These are phyloP conservation scores for Kluyveromyces starmeri DNA, from an alignment of 805 yeast species.

Conservation along the genomic window DNA sequence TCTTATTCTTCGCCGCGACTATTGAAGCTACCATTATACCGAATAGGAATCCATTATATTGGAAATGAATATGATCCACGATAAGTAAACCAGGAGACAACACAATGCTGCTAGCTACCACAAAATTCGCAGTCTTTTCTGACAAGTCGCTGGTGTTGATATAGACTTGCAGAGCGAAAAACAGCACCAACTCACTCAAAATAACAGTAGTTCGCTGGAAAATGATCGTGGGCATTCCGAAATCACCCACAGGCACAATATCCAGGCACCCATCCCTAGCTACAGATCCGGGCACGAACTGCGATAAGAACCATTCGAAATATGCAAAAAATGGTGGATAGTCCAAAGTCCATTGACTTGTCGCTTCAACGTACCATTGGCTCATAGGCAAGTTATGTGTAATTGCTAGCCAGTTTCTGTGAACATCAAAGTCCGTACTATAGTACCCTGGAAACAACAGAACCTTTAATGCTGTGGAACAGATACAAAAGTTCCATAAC, in stretches of 20 bases:
- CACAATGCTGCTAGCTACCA: constrained; percentile 71
- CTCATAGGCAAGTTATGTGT: constrained; percentile 65
- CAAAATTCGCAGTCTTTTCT: constrained; percentile 43
- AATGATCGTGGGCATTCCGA: constrained; percentile 69
- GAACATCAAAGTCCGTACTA: constrained; percentile 96
- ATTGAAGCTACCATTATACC: constrained; percentile 72
- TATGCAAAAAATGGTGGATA: constrained; percentile 98
- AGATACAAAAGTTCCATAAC: constrained; percentile 59
- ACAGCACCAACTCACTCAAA: constrained; percentile 61
- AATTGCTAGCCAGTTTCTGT: constrained; percentile 93
- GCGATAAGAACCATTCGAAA: constrained; percentile 76
- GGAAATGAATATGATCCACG: constrained; percentile 94
- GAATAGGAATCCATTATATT: constrained; percentile 89
- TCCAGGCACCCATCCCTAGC: constrained; percentile 69
- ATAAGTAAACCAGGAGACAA: constrained; percentile 85
- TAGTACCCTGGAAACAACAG: constrained; percentile 72
- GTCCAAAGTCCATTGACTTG: constrained; percentile 88
- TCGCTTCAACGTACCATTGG: constrained; percentile 75
- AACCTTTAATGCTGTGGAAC: constrained; percentile 49
- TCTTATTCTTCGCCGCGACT: constrained; percentile 54
- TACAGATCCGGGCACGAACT: constrained; percentile 57
- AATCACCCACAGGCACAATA: constrained; percentile 53
- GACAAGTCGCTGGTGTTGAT: constrained; percentile 40
- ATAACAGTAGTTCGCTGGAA: constrained; percentile 82
- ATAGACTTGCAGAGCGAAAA: constrained; percentile 62